Percentiles rank a stretch among this genome's conserved stretches.
These are phyloP conservation scores for Xylariaceae sp. DNA, from an alignment of 2,329 filamentous ascomycete genomes.

Conservation along the genomic window DNA sequence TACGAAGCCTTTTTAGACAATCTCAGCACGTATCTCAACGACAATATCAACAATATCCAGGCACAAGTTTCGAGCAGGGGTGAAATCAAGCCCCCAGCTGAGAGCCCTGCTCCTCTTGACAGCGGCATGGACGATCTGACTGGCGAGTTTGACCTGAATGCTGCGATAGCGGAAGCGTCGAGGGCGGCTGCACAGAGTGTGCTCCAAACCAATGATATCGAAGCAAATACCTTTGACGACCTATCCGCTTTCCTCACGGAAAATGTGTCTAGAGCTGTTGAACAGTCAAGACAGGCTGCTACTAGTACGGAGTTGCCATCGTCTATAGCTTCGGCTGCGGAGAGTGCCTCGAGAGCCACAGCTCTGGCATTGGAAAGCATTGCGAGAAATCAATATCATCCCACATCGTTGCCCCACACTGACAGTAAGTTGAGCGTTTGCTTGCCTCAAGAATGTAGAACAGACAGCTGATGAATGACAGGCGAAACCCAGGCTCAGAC, in stretches of 20 bases:
- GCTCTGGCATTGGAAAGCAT: constrained; percentile 32
- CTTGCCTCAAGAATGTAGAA: neutral
- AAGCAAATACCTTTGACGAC: constrained; percentile 25
- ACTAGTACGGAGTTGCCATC: constrained; percentile 27
- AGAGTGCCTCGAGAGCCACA: constrained; percentile 32
- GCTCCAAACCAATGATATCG: constrained; percentile 21
- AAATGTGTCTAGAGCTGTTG: constrained; percentile 30
- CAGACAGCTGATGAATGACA: constrained; percentile 13
- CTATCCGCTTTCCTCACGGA: constrained; percentile 30
- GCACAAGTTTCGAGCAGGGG: constrained; percentile 25
- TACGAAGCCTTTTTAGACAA: constrained; percentile 33
- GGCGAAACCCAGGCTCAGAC: constrained; percentile 21
- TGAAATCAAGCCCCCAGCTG: constrained; percentile 21
- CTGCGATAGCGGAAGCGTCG: constrained; percentile 32
- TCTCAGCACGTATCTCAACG: constrained; percentile 32
- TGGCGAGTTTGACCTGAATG: constrained; percentile 30
- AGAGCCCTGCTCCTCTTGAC: constrained; percentile 21
- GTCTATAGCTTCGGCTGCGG: constrained; percentile 29
- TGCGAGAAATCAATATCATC: constrained; percentile 32
- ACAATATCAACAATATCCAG: constrained; percentile 31
- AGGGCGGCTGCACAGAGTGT: constrained; percentile 30
- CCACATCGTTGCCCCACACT: constrained; percentile 29
- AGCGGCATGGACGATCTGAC: constrained; percentile 21
- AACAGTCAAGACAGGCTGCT: constrained; percentile 28
- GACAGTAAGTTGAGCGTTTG: constrained; percentile 21